phyloP scores from a whole-genome alignment of 768 basidiomycete genomes.

The Russula abietina region DNA sequence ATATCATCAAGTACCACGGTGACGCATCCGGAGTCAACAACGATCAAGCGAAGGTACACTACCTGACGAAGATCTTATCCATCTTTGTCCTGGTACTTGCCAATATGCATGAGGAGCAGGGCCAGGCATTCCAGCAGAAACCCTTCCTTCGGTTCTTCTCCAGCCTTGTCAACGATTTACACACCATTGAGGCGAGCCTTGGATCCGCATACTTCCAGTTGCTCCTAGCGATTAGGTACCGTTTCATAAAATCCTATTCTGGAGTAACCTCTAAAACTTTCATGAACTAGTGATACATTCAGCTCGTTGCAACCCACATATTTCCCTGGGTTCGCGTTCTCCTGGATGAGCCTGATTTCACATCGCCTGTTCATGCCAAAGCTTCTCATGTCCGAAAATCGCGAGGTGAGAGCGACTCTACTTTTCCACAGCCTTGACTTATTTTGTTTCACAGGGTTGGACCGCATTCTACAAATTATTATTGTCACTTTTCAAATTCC shows the following conservation, averaged over 20 bases:
- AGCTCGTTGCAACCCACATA: slow-evolving; percentile 93
- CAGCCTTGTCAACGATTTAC: slow-evolving; percentile 87
- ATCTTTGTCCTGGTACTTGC: slow-evolving; percentile 96
- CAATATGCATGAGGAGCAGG: slow-evolving; percentile 92
- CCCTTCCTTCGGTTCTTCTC: slow-evolving; percentile 99
- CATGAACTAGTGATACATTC: slow-evolving; percentile 69
- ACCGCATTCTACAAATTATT: slow-evolving; percentile 92
- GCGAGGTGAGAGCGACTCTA: slow-evolving; percentile 52
- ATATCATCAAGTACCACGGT: slow-evolving; percentile 99
- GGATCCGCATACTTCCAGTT: slow-evolving; percentile 87
- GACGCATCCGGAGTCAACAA: slow-evolving; percentile 90
- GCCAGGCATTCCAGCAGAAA: slow-evolving; percentile 86
- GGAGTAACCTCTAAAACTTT: not conserved
- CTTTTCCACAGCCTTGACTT: not conserved
- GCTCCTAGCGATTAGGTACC: slow-evolving; percentile 80
- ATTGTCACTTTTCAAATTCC: slow-evolving; percentile 90
- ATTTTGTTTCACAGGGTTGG: slow-evolving; percentile 59
- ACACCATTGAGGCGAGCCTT: slow-evolving; percentile 76
- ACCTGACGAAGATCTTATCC: slow-evolving; percentile 93
- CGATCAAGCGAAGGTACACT: slow-evolving; percentile 93
- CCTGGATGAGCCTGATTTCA: slow-evolving; percentile 95
- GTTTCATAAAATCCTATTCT: slow-evolving; percentile 1
- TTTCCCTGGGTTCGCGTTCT: slow-evolving; percentile 97
- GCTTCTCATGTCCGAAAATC: slow-evolving; percentile 76
- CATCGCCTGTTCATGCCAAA: slow-evolving; percentile 98